phyloP scores from a whole-genome alignment of 257 asterid species.

The Solanum sejunctum region DNA sequence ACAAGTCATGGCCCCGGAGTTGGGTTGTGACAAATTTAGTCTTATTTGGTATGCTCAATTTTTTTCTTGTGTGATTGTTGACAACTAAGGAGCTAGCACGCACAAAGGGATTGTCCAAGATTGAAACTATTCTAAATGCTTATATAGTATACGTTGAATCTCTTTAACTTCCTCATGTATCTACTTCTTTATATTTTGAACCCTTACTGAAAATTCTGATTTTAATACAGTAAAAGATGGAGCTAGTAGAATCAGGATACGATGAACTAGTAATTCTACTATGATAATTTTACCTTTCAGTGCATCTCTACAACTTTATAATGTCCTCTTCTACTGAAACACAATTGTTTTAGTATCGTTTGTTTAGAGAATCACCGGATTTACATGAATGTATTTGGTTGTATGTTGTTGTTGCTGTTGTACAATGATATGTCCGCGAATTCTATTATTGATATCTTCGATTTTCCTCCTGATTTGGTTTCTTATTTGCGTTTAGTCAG shows the following conservation, averaged over 20 bases:
- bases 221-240: not conserved
- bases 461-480: not conserved
- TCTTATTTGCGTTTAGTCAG: slow-evolving; percentile 25
- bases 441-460: not conserved
- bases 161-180: not conserved
- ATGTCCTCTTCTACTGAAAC: too few relatives aligned
- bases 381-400: not conserved
- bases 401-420: not conserved
- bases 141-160: not conserved
- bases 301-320: not conserved
- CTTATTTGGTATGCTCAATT: not conserved
- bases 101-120: not conserved
- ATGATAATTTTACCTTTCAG: not conserved
- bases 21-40: too few relatives aligned
- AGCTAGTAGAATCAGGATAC: too few relatives aligned
- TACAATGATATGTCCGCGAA: not conserved
- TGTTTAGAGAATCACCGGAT: not conserved
- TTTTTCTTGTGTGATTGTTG: not conserved
- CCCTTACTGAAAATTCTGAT: fast-evolving
- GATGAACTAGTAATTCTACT: too few relatives aligned
- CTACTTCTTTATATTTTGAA: not conserved
- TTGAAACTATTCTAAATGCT: not conserved
- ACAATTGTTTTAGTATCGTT: too few relatives aligned
- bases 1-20: too few relatives aligned
- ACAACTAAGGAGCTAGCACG: not conserved